Evolutionary conservation across 2,329 filamentous ascomycete species (phyloP).

Genomic region (Fusarium fujikuroi): DNA sequence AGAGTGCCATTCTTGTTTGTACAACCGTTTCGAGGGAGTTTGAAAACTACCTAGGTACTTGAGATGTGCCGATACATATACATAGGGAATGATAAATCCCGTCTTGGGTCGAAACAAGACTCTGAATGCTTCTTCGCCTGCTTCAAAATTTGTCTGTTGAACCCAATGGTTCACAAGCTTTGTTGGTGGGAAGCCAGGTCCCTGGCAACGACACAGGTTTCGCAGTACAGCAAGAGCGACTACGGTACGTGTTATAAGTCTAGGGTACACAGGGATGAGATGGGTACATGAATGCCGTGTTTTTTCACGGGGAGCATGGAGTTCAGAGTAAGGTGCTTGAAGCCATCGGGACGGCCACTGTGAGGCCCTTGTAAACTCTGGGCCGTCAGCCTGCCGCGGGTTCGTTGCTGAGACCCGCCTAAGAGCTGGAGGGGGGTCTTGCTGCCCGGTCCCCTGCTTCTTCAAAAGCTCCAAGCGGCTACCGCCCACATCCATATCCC

Average conservation of each 20-base stretch:
- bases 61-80: not conserved
- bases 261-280: not conserved
- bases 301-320: not conserved
- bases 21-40: not conserved
- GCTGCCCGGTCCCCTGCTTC: constrained; percentile 6
- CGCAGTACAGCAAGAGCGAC: not conserved
- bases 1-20: not conserved
- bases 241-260: not conserved
- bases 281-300: not conserved
- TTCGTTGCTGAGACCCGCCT: constrained; percentile 12
- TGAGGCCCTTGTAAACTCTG: constrained; percentile 8
- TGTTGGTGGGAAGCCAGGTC: not conserved
- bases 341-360: not conserved
- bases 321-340: not conserved
- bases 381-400: not conserved
- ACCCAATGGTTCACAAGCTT: not conserved
- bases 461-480: not conserved
- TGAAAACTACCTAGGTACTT: not conserved
- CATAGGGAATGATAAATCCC: not conserved
- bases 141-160: constrained; percentile 11
- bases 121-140: not conserved
- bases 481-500: not conserved
- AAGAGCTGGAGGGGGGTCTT: not conserved
- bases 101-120: not conserved
- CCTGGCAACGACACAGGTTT: constrained; percentile 9